Evolutionary conservation across 345 rosid genomes (phyloP), one percentile per base, ranked within the genome.

Genomic region (Capsella bursapastoris): DNA sequence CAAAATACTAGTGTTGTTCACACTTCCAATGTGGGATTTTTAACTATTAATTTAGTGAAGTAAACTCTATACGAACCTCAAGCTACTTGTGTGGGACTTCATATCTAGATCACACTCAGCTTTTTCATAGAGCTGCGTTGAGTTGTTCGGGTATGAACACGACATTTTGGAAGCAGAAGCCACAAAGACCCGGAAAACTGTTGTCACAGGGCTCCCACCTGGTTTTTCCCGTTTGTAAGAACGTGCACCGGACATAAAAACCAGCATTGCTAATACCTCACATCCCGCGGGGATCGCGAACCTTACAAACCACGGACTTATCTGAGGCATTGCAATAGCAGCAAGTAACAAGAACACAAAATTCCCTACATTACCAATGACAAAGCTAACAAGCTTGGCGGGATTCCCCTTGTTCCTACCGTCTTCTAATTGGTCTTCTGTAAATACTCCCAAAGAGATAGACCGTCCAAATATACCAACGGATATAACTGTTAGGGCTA

Each of bases 201-300:
- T 68, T 22, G 85, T 77, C 58, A 84, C 34, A 48, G 83, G 64
- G 51, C 80, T 82, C 32, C 87, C 77, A 32, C 38, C 2, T 5
- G 87, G 77, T 16, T 25, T 51, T 27, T 45, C 65, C 13, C 41
- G 25, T 9, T 37, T 72, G 53, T 82, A 64, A 8, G 66, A 51
- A 56, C 72, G 15, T 2, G 79, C 68, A 25, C 84, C 80, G 2
- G 50, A 52, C 6, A 84, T 35, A 60, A 84, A 84, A 6, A 76
- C 25, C 35, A 84, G 45, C 29, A 81, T 81, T 18, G 83, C 83
- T 27, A 74, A 29, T 0, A 74, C 68, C 10, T 81, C 79, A 15
- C 59, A 76, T 10, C 69, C 74, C 0, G 84, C 80, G 2, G 84
- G 83, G 52, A 84, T 66, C 2, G 82, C 71, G 48, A 84, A 84